Conservation (phyloP, 352 stramenopile species). For the Phytophthora pseudosyringae region DNA sequence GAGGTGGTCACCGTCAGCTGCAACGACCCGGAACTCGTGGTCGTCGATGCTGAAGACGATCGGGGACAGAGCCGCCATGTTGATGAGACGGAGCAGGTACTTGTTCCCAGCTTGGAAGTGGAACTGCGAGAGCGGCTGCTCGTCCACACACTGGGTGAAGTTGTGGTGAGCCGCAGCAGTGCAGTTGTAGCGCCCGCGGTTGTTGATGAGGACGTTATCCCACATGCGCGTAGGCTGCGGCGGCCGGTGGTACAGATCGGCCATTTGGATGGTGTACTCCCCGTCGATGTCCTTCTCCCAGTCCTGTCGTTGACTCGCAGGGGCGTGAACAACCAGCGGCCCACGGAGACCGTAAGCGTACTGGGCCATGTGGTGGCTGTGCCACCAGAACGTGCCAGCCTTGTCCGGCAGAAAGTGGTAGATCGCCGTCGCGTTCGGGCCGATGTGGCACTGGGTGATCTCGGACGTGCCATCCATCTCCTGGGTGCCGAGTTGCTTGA, state of each 20-base stretch:
- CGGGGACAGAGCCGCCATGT: slow-evolving; percentile 42
- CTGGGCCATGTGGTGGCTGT: slow-evolving; percentile 37
- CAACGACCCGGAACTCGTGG: slow-evolving; percentile 44
- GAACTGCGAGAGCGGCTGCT: slow-evolving; percentile 34
- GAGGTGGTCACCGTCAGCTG: slow-evolving; percentile 37
- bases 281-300: slow-evolving; percentile 33
- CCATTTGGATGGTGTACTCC: slow-evolving; percentile 40
- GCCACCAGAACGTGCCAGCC: slow-evolving; percentile 44
- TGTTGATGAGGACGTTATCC: slow-evolving; percentile 50
- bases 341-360: slow-evolving; percentile 47
- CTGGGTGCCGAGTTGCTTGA: slow-evolving; percentile 42
- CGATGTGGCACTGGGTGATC: slow-evolving; percentile 45
- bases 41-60: slow-evolving; percentile 50
- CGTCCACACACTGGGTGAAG: slow-evolving; percentile 23
- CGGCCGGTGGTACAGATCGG: slow-evolving; percentile 39
- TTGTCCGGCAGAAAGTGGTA: slow-evolving; percentile 41
- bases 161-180: slow-evolving; percentile 18
- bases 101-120: slow-evolving; percentile 35
- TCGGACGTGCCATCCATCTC: slow-evolving; percentile 44
- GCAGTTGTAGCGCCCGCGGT: slow-evolving; percentile 49
- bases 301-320: slow-evolving; percentile 12
- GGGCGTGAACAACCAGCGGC: slow-evolving; percentile 37
- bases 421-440: slow-evolving; percentile 16
- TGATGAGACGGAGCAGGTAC: slow-evolving; percentile 49
- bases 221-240: slow-evolving; percentile 24